These are phyloP conservation scores for Penicillium sumatraense DNA, from an alignment of 2,329 filamentous ascomycete genomes.

Conservation along the genomic window DNA sequence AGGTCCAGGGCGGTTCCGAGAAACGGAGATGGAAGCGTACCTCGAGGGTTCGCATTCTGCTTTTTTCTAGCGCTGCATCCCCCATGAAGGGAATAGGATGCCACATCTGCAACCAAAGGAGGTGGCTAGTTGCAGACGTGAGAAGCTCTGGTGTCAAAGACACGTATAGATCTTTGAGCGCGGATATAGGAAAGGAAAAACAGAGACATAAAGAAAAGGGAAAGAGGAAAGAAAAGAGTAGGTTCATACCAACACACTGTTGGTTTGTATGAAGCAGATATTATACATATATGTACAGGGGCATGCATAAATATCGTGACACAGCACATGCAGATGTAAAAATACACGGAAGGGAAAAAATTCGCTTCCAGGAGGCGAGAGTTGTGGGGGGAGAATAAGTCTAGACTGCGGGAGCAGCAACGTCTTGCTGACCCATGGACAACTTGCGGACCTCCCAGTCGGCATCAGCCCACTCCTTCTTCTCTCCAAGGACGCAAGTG, in stretches of 20 bases:
- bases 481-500: slow-evolving; percentile 78
- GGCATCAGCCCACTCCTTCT: slow-evolving; percentile 71
- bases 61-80: slow-evolving; percentile 55
- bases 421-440: slow-evolving; percentile 53
- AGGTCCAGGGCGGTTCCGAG: slow-evolving; percentile 57
- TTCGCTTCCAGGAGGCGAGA: not conserved
- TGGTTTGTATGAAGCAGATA: too few species aligned
- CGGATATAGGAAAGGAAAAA: slow-evolving; percentile 6
- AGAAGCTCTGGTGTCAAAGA: slow-evolving; percentile 56
- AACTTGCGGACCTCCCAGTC: slow-evolving; percentile 82
- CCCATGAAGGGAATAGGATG: slow-evolving; percentile 27
- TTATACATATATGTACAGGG: slow-evolving; percentile 32
- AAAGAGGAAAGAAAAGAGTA: slow-evolving; percentile 19
- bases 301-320: slow-evolving; percentile 9
- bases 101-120: slow-evolving; percentile 58
- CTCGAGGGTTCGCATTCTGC: slow-evolving; percentile 36
- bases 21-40: slow-evolving; percentile 50
- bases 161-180: slow-evolving; percentile 43
- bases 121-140: slow-evolving; percentile 52
- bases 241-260: slow-evolving; percentile 18
- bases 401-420: slow-evolving; percentile 31
- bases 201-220: not conserved
- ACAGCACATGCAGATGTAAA: slow-evolving; percentile 15
- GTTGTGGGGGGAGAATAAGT: not conserved
- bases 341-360: slow-evolving; percentile 19